A percentile compares a stretch with the other conserved stretches of the same genome.
Evolutionary conservation across 2,329 filamentous ascomycete genomes (phyloP).

Genomic region (Seiridium cupressi): DNA sequence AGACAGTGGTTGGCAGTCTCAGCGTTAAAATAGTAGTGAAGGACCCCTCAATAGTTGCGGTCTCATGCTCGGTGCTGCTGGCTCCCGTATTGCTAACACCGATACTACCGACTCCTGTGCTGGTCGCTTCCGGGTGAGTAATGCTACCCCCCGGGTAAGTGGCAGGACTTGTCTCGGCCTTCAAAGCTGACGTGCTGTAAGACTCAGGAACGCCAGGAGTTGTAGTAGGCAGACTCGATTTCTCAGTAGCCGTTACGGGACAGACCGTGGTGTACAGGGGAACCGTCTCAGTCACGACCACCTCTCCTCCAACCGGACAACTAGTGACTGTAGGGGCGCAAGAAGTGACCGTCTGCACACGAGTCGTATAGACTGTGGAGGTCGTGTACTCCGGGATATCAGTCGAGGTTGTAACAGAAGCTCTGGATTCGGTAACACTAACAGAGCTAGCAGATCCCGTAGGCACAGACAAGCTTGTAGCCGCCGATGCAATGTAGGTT

Average conservation of each 20-base stretch:
- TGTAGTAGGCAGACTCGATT: neutral
- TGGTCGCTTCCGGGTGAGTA: neutral
- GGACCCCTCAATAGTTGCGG: neutral
- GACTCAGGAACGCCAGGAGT: constrained; percentile 1
- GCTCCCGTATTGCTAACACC: neutral
- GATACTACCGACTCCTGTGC: neutral
- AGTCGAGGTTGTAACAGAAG: neutral
- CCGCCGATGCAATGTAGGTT: neutral
- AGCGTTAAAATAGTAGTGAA: neutral
- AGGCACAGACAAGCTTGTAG: neutral
- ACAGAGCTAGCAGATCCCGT: neutral
- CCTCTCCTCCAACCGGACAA: constrained; percentile 33
- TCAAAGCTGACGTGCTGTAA: constrained; percentile 9
- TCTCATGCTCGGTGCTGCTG: neutral
- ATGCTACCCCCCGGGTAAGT: constrained; percentile 11
- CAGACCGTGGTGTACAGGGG: constrained; percentile 45
- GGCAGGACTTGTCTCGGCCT: constrained; percentile 25
- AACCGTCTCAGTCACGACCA: constrained; percentile 39
- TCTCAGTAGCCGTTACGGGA: constrained; percentile 33
- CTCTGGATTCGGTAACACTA: neutral
- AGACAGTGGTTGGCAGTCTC: neutral
- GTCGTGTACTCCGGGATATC: constrained; percentile 13
- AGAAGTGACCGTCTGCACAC: constrained; percentile 30
- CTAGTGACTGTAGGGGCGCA: constrained; percentile 31
- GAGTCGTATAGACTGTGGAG: constrained; percentile 30